Percentiles rank a stretch among this genome's conserved stretches.
Conservation (phyloP, 2,329 filamentous ascomycete species). For the Ophiostoma populinum region DNA sequence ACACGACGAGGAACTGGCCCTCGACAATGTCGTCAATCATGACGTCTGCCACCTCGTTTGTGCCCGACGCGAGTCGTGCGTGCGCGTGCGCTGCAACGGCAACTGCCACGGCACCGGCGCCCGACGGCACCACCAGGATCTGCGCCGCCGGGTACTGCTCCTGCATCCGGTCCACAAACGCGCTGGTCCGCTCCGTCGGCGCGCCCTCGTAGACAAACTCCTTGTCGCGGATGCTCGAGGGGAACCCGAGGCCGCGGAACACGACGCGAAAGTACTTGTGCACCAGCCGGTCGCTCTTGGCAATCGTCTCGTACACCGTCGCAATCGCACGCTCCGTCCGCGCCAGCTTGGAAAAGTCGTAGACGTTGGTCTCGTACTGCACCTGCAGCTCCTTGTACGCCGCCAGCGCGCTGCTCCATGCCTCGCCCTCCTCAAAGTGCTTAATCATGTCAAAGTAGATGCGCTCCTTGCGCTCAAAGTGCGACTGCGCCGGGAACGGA, state of each 20-base stretch:
- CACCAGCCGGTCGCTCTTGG: constrained; percentile 60
- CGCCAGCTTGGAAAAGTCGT: constrained; percentile 84
- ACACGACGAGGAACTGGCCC: constrained; percentile 78
- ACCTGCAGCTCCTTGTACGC: constrained; percentile 79
- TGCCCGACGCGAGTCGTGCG: constrained; percentile 4
- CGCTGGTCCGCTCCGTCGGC: constrained; percentile 55
- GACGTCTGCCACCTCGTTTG: constrained; percentile 31
- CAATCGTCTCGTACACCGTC: constrained; percentile 75
- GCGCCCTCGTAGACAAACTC: constrained; percentile 82
- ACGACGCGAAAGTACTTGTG: constrained; percentile 83
- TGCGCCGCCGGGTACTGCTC: constrained; percentile 77
- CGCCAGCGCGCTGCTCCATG: constrained; percentile 74
- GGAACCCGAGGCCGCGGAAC: constrained; percentile 82
- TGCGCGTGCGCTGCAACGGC: not conserved
- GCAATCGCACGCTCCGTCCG: constrained; percentile 81
- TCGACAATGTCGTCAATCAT: constrained; percentile 55
- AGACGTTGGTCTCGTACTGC: constrained; percentile 82
- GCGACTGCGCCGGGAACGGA: constrained; percentile 62
- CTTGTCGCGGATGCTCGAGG: constrained; percentile 64
- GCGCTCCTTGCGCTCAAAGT: constrained; percentile 83
- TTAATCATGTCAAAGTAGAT: constrained; percentile 93
- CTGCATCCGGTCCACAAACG: constrained; percentile 83
- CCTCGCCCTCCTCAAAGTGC: constrained; percentile 83
- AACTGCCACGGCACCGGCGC: not conserved
- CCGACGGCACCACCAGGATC: constrained; percentile 32